Conservation (phyloP, 2,329 filamentous ascomycete genomes). For the Fusarium temperatum region DNA sequence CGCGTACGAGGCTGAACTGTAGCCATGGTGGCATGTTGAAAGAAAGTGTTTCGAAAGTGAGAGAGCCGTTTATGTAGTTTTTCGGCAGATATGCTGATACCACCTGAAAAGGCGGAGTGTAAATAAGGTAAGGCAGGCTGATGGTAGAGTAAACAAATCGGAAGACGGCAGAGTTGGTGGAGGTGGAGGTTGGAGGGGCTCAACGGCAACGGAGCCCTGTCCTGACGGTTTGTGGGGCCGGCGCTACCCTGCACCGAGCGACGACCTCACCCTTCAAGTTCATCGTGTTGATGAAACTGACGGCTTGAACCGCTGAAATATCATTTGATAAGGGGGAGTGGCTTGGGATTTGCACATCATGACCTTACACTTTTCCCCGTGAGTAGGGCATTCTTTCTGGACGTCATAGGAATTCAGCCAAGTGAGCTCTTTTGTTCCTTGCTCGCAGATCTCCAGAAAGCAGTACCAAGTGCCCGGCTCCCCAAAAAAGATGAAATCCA, state of each 20-base stretch:
- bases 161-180: slow-evolving; percentile 6
- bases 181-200: slow-evolving; percentile 16
- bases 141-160: slow-evolving; percentile 35
- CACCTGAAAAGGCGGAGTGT: slow-evolving; percentile 33
- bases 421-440: no score
- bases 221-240: slow-evolving; percentile 27
- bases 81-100: slow-evolving; percentile 14
- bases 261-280: background rate
- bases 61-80: slow-evolving; percentile 15
- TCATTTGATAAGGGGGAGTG: no score
- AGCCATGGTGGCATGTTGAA: slow-evolving; percentile 39
- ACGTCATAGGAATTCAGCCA: no score
- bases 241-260: slow-evolving; percentile 21
- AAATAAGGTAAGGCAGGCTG: slow-evolving; percentile 36
- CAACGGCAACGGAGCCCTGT: background rate
- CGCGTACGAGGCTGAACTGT: slow-evolving; percentile 40
- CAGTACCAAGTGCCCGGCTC: no score
- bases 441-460: no score
- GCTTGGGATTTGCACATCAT: no score
- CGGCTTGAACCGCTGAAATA: no score
- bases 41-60: background rate
- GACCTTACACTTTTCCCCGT: no score
- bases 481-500: background rate
- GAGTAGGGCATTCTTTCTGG: no score
- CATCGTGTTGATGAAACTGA: background rate